Base-by-base conservation (phyloP, 2,329 filamentous ascomycete species). In the Epichloe gansuensis region DNA sequence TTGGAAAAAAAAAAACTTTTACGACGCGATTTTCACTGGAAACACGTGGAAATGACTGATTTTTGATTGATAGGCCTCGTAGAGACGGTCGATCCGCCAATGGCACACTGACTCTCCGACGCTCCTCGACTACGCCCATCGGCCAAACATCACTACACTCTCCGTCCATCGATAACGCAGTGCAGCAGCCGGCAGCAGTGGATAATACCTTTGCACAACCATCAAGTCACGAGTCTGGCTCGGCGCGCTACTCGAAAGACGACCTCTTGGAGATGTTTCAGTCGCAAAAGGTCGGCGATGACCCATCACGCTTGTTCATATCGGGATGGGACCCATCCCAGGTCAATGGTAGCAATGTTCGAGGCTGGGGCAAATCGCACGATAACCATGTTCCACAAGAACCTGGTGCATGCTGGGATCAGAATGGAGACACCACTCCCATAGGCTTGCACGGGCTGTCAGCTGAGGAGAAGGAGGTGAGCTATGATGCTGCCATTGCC, bases 361-460 rank as follows among this genome's bases (percentile, higher is more conserved):
- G 82, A 66, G 78, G 80, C 51, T 95, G 89, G 89, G 87, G 86
- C 50, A 89, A 91, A 67, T 77, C 75, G 59, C 79, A 80, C 54
- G 90, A 96, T 58, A 78, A 78, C 54, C 85, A 89, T 57, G 74
- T 78, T 57, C 83, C 83, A 54, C 81, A 86, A 62, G 90, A 91
- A 45, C 88, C 91, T n/a, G 89, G 93, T 57, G 81, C 91, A 43
- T 97, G 91, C 67, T 98, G 91, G 93, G 88, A 95, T 63, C 71
- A 78, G 54, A 77, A 78, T 55, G 89, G 87, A 25, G 77, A 78
- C 51, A 76, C 82, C 45, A 77, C 80, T 57, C 89, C 91, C 6
- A 74, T 96, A 58, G 82, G 82, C 34, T 67, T 95, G 58, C 76
- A 81, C 56, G 82, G 86, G 44, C 82, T 95, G 80, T 74, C 77